Percentiles rank a stretch among this genome's conserved stretches.
phyloP scores from a whole-genome alignment of 495 filamentous ascomycete genomes.

The Lepidopterella palustris region DNA sequence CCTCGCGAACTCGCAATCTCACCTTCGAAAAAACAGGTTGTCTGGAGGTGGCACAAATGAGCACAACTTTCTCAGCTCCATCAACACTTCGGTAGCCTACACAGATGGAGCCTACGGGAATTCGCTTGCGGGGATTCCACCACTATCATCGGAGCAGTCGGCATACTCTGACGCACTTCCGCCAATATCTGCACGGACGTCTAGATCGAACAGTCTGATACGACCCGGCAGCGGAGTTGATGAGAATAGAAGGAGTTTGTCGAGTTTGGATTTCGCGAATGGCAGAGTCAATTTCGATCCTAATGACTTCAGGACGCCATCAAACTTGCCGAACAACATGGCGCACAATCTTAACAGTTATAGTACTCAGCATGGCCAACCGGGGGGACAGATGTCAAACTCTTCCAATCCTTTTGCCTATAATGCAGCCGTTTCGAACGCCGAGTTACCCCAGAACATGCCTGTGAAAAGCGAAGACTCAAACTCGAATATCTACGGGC shows the following conservation, averaged over 20 bases:
- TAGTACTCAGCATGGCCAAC: constrained; percentile 11
- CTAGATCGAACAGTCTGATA: constrained; percentile 28
- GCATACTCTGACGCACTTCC: constrained; percentile 17
- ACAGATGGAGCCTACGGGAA: constrained; percentile 19
- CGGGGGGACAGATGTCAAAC: background rate
- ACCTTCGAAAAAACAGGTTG: constrained; percentile 58
- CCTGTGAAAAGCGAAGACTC: constrained; percentile 18
- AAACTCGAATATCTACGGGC: constrained; percentile 13
- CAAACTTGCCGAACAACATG: constrained; percentile 7
- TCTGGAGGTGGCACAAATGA: constrained; percentile 12
- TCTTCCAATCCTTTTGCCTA: constrained; percentile 17
- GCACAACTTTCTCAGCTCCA: constrained; percentile 18
- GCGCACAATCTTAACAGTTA: constrained; percentile 18
- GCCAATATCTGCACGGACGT: constrained; percentile 26
- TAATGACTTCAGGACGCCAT: constrained; percentile 12
- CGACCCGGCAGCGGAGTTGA: constrained; percentile 21
- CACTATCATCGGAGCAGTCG: constrained; percentile 14
- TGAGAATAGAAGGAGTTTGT: constrained; percentile 27
- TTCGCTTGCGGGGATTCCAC: constrained; percentile 11
- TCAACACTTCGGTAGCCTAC: constrained; percentile 17
- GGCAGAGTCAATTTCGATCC: constrained; percentile 14
- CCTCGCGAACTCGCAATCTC: constrained; percentile 82
- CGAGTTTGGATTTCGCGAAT: constrained; percentile 18
- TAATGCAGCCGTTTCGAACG: constrained; percentile 1
- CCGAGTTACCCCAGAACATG: constrained; percentile 18